These are phyloP conservation scores for Candida arabinofermentans DNA, from an alignment of 805 yeast species.

Conservation along the genomic window DNA sequence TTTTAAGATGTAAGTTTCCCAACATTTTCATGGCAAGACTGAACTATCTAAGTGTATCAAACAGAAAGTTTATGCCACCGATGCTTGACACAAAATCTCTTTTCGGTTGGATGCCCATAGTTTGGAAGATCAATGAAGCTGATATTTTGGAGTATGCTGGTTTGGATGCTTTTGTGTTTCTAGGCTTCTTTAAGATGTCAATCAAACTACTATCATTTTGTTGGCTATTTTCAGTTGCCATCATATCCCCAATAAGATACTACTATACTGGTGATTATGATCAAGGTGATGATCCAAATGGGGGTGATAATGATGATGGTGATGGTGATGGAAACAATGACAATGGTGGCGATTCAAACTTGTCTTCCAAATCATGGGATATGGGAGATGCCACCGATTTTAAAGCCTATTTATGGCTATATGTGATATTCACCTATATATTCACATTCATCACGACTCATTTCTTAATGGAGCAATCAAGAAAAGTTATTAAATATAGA, in stretches of 20 bases:
- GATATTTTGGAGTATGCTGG: slow-evolving; percentile 89
- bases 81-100: slow-evolving; percentile 49
- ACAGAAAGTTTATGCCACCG: slow-evolving; percentile 51
- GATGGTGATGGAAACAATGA: slow-evolving; percentile 12
- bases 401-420: slow-evolving; percentile 72
- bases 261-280: slow-evolving; percentile 80
- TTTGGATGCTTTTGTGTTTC: slow-evolving; percentile 86
- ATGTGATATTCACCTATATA: slow-evolving; percentile 79
- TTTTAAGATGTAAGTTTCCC: slow-evolving; percentile 71
- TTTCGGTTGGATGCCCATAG: slow-evolving; percentile 77
- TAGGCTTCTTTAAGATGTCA: slow-evolving; percentile 87
- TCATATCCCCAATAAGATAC: slow-evolving; percentile 82
- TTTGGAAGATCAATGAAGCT: slow-evolving; percentile 62
- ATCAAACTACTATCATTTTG: slow-evolving; percentile 63
- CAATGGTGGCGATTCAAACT: slow-evolving; percentile 1
- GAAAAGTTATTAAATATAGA: slow-evolving; percentile 68
- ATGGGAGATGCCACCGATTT: slow-evolving; percentile 31
- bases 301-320: slow-evolving; percentile 27
- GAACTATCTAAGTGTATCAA: slow-evolving; percentile 37
- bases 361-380: neutral
- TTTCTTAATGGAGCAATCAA: slow-evolving; percentile 64
- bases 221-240: slow-evolving; percentile 62
- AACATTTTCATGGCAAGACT: slow-evolving; percentile 80
- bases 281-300: slow-evolving; percentile 41
- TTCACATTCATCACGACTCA: slow-evolving; percentile 68